phyloP scores from a whole-genome alignment of 2,329 filamentous ascomycete species.

The Trichoderma guizhouense region DNA sequence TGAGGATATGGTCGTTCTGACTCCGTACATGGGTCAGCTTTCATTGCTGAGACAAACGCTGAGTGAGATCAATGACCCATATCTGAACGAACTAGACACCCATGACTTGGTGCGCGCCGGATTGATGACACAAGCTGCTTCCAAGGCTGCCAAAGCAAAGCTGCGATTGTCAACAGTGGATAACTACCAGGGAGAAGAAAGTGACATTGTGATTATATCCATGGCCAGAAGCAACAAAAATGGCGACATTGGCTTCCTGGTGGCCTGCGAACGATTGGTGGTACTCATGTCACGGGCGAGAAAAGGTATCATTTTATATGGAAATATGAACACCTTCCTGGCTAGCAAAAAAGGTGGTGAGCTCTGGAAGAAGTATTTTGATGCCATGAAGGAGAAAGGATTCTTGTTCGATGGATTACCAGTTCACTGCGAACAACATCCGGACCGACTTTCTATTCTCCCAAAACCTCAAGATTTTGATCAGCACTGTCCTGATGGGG shows the following conservation, averaged over 20 bases:
- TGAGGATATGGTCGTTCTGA: slow-evolving; percentile 63
- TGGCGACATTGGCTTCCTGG: slow-evolving; percentile 69
- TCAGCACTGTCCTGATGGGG: slow-evolving; percentile 62
- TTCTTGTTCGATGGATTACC: slow-evolving; percentile 60
- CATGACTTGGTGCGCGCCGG: slow-evolving; percentile 59
- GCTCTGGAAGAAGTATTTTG: slow-evolving; percentile 58
- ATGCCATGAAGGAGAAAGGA: slow-evolving; percentile 47
- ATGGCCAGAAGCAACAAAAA: slow-evolving; percentile 63
- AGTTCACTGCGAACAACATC: slow-evolving; percentile 59
- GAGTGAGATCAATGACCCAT: slow-evolving; percentile 55
- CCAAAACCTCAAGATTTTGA: slow-evolving; percentile 56
- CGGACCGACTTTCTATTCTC: slow-evolving; percentile 45
- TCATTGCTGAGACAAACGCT: slow-evolving; percentile 53
- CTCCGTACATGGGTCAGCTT: slow-evolving; percentile 70
- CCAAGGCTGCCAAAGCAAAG: slow-evolving; percentile 47
- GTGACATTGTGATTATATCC: slow-evolving; percentile 66
- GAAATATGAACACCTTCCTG: slow-evolving; percentile 66
- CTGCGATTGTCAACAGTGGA: slow-evolving; percentile 72
- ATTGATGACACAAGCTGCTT: slow-evolving; percentile 51
- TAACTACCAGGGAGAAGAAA: slow-evolving; percentile 77
- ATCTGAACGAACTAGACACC: slow-evolving; percentile 67
- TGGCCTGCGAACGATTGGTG: slow-evolving; percentile 62
- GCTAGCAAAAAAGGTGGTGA: slow-evolving; percentile 40
- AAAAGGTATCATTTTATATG: slow-evolving; percentile 64
- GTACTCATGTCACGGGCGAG: slow-evolving; percentile 67